phyloP scores from a whole-genome alignment of 441 rosid species.

The Raphanus hybrid region DNA sequence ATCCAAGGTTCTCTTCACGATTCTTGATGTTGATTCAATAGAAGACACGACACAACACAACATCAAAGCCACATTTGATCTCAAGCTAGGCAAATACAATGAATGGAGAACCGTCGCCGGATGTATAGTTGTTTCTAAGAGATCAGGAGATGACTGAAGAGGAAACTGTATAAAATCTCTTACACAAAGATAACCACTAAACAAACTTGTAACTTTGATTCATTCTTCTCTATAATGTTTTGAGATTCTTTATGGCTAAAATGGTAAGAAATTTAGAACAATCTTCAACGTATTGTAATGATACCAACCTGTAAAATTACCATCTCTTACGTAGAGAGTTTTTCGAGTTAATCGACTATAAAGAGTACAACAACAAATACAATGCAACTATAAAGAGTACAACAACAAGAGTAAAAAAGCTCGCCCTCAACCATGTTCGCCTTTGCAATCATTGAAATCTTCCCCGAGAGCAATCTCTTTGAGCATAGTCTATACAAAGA shows the following conservation, averaged over 20 bases:
- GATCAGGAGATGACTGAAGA: constrained; percentile 13
- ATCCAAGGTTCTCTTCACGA: constrained; percentile 88
- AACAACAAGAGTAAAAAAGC: too few relatives aligned
- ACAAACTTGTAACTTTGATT: constrained; percentile 32
- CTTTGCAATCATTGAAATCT: too few relatives aligned
- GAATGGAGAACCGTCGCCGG: constrained; percentile 28
- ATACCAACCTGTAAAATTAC: constrained; percentile 22
- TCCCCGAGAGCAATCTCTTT: too few relatives aligned
- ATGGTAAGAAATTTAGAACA: neutral
- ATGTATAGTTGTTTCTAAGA: constrained; percentile 39
- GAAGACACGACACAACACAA: neutral
- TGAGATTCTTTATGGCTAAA: too few relatives aligned
- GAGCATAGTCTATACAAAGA: too few relatives aligned
- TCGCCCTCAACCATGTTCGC: too few relatives aligned
- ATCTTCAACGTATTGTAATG: constrained; percentile 20
- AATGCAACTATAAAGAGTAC: constrained; percentile 27
- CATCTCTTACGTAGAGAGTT: constrained; percentile 5
- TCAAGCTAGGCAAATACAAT: constrained; percentile 26
- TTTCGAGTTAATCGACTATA: constrained; percentile 1
- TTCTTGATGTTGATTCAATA: constrained; percentile 58
- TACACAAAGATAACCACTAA: constrained; percentile 39
- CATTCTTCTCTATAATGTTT: neutral
- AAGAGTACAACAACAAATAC: constrained; percentile 17
- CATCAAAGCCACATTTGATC: constrained; percentile 32
- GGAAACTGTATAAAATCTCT: constrained; percentile 37